These are phyloP conservation scores for Sporothrix schenckii DNA, from an alignment of 2,329 filamentous ascomycete species.

Conservation along the genomic window DNA sequence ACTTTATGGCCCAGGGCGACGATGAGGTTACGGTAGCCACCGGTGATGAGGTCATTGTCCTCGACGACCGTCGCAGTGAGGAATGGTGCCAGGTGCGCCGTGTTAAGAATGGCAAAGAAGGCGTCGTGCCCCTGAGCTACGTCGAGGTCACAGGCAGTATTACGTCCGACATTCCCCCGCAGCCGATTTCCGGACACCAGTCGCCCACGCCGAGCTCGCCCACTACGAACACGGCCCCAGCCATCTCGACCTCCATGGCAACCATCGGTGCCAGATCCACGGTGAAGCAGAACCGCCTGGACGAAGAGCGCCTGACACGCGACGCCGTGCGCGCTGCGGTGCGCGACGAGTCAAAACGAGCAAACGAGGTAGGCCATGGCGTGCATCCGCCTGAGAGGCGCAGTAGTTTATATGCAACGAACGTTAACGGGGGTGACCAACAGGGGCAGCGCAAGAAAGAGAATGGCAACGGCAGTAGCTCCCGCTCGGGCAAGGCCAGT, in stretches of 20 bases:
- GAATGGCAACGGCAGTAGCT: slow-evolving; percentile 56
- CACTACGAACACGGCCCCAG: slow-evolving; percentile 42
- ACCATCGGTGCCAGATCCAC: slow-evolving; percentile 60
- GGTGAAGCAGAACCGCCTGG: slow-evolving; percentile 75
- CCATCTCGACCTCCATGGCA: slow-evolving; percentile 54
- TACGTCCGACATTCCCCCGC: slow-evolving; percentile 44
- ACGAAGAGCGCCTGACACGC: slow-evolving; percentile 82
- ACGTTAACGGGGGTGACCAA: slow-evolving; percentile 50
- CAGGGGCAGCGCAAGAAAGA: slow-evolving; percentile 68
- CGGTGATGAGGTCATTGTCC: slow-evolving; percentile 85
- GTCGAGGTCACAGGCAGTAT: slow-evolving; percentile 80
- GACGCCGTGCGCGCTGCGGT: slow-evolving; percentile 68
- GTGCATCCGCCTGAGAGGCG: slow-evolving; percentile 73
- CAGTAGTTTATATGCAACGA: slow-evolving; percentile 72
- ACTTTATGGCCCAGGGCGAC: slow-evolving; percentile 94
- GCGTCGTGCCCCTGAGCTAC: slow-evolving; percentile 95
- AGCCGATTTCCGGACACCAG: slow-evolving; percentile 51
- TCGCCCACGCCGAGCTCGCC: slow-evolving; percentile 28
- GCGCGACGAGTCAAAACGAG: slow-evolving; percentile 61
- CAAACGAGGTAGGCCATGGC: slow-evolving; percentile 75
- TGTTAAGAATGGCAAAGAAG: slow-evolving; percentile 89
- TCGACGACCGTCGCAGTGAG: slow-evolving; percentile 90
- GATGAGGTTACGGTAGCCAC: slow-evolving; percentile 92
- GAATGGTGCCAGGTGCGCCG: slow-evolving; percentile 98
- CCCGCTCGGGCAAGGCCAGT: slow-evolving; percentile 58